phyloP scores from a whole-genome alignment of 768 basidiomycete species.

The Leccinellum albellum region DNA sequence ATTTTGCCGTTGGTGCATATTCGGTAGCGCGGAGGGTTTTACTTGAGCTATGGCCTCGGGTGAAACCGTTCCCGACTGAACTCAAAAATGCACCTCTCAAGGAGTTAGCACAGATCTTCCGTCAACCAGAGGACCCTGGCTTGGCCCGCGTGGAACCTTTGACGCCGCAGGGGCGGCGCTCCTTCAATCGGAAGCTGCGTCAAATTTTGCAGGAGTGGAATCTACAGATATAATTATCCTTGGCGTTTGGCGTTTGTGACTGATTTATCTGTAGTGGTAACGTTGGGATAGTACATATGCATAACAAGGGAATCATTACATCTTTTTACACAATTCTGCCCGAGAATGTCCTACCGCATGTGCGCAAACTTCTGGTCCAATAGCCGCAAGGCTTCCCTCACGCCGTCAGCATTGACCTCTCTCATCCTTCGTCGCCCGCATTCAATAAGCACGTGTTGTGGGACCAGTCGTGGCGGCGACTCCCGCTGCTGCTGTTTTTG shows the following conservation, averaged over 20 bases:
- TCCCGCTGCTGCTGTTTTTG: conserved; percentile 39
- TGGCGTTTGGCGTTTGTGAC: not conserved
- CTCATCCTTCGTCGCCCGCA: conserved; percentile 61
- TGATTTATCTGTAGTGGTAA: not conserved
- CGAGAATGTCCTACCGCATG: conserved; percentile 20
- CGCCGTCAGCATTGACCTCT: conserved; percentile 69
- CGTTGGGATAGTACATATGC: conserved; percentile 4
- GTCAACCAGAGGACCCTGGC: conserved; percentile 16
- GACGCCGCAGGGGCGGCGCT: conserved; percentile 32
- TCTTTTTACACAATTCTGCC: not conserved
- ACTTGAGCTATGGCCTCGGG: conserved; percentile 58
- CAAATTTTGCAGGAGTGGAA: conserved; percentile 26
- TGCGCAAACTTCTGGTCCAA: conserved; percentile 62
- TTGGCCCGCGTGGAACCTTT: conserved; percentile 19
- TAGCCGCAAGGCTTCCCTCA: conserved; percentile 70
- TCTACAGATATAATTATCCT: conserved; percentile 3
- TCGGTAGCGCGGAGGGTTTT: conserved; percentile 51
- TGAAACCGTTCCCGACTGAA: conserved; percentile 56
- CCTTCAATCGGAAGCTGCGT: conserved; percentile 38
- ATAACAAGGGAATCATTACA: not conserved
- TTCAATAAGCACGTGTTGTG: conserved; percentile 56
- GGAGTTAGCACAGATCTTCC: conserved; percentile 46
- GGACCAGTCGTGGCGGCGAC: conserved; percentile 51
- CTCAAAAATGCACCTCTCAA: conserved; percentile 43
- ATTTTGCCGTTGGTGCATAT: conserved; percentile 54